phyloP scores from a whole-genome alignment of 345 rosid genomes.

The Eucalyptus dawsonii region DNA sequence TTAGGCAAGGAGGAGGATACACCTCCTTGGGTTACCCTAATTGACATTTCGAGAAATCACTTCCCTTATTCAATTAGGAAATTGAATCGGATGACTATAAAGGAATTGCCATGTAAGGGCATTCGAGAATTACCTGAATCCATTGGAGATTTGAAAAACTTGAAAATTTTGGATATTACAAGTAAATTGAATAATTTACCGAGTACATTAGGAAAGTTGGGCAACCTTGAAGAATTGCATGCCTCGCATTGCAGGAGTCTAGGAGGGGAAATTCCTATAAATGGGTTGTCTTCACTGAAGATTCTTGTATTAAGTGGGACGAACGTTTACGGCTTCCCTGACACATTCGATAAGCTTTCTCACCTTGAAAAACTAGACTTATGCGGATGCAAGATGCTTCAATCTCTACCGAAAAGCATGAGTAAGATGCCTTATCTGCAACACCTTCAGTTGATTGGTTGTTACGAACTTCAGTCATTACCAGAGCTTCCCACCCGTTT shows the following conservation, averaged over 20 bases:
- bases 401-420: neutral
- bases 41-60: neutral
- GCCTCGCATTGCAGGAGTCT: neutral
- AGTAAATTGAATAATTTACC: neutral
- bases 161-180: neutral
- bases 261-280: neutral
- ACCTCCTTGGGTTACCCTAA: neutral
- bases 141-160: neutral
- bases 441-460: neutral
- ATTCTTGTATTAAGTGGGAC: neutral
- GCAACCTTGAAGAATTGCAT: neutral
- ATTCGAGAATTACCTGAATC: neutral
- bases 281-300: neutral
- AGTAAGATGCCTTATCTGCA: neutral
- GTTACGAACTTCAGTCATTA: neutral
- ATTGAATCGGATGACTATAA: neutral
- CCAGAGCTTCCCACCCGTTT: accelerated
- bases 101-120: accelerated
- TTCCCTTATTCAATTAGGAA: neutral
- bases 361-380: neutral
- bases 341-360: neutral
- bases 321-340: neutral
- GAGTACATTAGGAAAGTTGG: neutral
- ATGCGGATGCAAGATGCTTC: neutral
- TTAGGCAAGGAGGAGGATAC: neutral